Percentiles rank a stretch among this genome's conserved stretches.
phyloP scores from a whole-genome alignment of 2,329 filamentous ascomycete species.

The Trichoderma koningii region DNA sequence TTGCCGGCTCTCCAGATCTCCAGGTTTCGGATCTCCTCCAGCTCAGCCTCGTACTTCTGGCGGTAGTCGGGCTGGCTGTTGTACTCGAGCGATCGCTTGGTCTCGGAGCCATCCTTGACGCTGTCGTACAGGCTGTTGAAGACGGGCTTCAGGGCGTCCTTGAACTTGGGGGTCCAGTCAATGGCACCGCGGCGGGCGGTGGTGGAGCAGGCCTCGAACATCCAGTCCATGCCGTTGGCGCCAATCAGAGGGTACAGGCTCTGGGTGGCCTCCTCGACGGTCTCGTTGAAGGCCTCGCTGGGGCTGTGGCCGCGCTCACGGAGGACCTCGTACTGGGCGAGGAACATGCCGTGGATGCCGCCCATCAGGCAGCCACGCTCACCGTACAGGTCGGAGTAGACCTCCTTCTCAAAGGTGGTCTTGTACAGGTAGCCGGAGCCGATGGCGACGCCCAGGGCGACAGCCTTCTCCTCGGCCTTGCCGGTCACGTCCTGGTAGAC shows the following conservation, averaged over 20 bases:
- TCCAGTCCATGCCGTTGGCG: constrained; percentile 99
- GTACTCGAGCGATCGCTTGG: constrained; percentile 93
- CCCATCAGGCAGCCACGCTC: constrained; percentile 99
- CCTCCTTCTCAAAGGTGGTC: constrained; percentile 99
- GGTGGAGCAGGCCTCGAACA: constrained; percentile 99
- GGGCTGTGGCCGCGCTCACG: constrained; percentile 97
- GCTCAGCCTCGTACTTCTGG: constrained; percentile 95
- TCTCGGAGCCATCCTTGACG: constrained; percentile 90
- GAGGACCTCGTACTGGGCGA: constrained; percentile 99
- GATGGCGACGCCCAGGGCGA: constrained; percentile 94
- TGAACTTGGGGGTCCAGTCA: constrained; percentile 97
- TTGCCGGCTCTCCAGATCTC: constrained; percentile 99
- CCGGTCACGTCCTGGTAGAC: constrained; percentile 98
- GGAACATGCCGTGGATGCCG: constrained; percentile 99
- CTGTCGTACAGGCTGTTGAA: constrained; percentile 97
- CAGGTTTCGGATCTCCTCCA: constrained; percentile 95
- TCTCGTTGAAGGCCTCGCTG: constrained; percentile 99
- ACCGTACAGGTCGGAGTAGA: constrained; percentile 99
- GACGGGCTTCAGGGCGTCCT: constrained; percentile 96
- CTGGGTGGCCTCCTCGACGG: constrained; percentile 98
- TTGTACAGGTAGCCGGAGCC: constrained; percentile 99
- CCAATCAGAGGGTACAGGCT: constrained; percentile 97
- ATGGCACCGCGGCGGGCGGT: constrained; percentile 97
- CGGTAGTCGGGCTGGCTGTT: constrained; percentile 96
- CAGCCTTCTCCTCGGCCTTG: constrained; percentile 96